Conservation (phyloP, 2,329 filamentous ascomycete species). For the Colletotrichum sp. region DNA sequence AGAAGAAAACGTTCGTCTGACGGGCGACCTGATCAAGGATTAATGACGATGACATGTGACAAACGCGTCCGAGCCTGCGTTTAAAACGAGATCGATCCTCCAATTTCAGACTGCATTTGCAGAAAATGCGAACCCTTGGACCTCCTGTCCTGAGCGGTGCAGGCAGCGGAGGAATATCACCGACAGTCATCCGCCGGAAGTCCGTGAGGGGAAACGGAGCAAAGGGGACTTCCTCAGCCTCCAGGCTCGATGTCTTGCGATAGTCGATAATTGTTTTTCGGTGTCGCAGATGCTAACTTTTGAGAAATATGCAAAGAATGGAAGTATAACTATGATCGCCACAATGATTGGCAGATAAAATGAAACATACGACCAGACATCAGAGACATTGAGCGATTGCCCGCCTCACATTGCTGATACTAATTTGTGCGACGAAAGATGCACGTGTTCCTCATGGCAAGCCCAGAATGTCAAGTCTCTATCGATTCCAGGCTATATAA, state of each 20-base stretch:
- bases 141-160: not conserved
- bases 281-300: not conserved
- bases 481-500: not conserved
- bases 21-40: not conserved
- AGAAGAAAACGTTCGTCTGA: not conserved
- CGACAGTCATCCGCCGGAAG: not conserved
- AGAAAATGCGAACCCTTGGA: not conserved
- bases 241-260: not conserved
- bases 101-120: not conserved
- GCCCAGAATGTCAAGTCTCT: not conserved
- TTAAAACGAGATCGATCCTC: not conserved
- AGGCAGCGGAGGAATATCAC: not conserved
- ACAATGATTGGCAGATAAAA: not conserved
- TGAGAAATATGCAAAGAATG: not conserved
- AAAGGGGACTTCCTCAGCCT: not conserved
- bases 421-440: not conserved
- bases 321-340: no score
- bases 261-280: not conserved
- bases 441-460: not conserved
- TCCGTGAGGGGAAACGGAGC: not conserved
- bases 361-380: not conserved
- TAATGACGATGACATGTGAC: not conserved
- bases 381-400: not conserved
- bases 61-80: not conserved
- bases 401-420: not conserved